Evolutionary conservation across 257 asterid species (phyloP).

Genomic region (Solanum neorickii): DNA sequence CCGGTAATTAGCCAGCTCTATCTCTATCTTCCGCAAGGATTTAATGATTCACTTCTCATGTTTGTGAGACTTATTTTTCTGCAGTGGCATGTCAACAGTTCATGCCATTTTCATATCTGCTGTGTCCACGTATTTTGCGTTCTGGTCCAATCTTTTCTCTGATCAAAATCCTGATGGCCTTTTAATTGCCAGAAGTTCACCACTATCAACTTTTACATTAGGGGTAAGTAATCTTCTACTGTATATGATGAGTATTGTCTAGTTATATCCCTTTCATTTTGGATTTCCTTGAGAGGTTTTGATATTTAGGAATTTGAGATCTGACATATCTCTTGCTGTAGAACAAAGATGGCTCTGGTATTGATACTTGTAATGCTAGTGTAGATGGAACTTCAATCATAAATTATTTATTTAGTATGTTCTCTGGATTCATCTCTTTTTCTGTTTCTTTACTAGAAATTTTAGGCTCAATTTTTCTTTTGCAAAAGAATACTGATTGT

Average conservation of each 20-base stretch:
- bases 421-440: background rate
- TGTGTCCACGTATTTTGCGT: slow-evolving; percentile 70
- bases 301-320: background rate
- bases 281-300: background rate
- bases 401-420: background rate
- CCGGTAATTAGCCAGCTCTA: slow-evolving; percentile 39
- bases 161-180: slow-evolving; percentile 40
- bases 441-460: background rate
- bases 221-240: slow-evolving; percentile 46
- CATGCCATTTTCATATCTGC: slow-evolving; percentile 78
- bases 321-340: background rate
- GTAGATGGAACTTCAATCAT: background rate
- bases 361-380: background rate
- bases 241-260: background rate
- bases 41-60: slow-evolving; percentile 13
- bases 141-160: slow-evolving; percentile 79
- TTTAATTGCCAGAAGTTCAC: slow-evolving; percentile 58
- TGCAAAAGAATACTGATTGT: background rate
- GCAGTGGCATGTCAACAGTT: slow-evolving; percentile 86
- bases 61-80: slow-evolving; percentile 11
- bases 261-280: background rate
- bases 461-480: background rate
- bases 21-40: background rate
- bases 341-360: background rate
- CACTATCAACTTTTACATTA: slow-evolving; percentile 61